Base-by-base conservation (phyloP, 148 eudicot genomes). In the Pouteria glomerata region DNA sequence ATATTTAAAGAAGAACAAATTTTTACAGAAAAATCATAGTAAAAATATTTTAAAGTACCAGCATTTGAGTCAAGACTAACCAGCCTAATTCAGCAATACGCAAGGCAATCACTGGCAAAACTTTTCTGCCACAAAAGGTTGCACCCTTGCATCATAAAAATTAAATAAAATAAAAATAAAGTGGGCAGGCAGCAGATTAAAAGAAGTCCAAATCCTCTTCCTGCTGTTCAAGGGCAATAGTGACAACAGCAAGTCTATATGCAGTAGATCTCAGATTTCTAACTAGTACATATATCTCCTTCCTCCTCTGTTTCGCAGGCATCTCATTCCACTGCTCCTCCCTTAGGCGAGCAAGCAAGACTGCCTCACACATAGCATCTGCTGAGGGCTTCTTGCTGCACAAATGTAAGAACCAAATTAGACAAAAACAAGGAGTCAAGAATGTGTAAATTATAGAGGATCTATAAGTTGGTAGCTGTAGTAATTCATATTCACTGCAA, bases 211-310 rank as follows among this genome's bases (percentile, higher is more conserved):
- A 64, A 76, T 95, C 98, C 57, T 85, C 82, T 63, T 82, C 85
- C 42, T 83, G 86, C 52, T 70, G 86, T 78, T 88, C 98, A 65
- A 95, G 82, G 44, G 89, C 81, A 70, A 95, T 83, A 75, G 82
- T 81, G 41, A 93, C 96, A 68, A 88, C 83, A 47, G 90, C 93
- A 76, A 95, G 96, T 72, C 90, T 85, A 68, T 85, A 89, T 14
- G 98, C 88, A 30, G 91, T 84, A n/a, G 97, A 95, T 70, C 90
- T 89, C 74, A 89, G 70, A 80, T 91, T 95, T 73, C 98, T 89
- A 57, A 90, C 93, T 69, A 95, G 81, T 58, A 95, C 96, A 67
- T 77, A 89, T 50, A 95, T 78, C 79, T 91, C 90, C 74, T 88
- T 88, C 75, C 77, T 89, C 78, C 93, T 86, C 64, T 52, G 83